Evolutionary conservation across 768 basidiomycete species (phyloP).

Genomic region (Lentinula raphanica): DNA sequence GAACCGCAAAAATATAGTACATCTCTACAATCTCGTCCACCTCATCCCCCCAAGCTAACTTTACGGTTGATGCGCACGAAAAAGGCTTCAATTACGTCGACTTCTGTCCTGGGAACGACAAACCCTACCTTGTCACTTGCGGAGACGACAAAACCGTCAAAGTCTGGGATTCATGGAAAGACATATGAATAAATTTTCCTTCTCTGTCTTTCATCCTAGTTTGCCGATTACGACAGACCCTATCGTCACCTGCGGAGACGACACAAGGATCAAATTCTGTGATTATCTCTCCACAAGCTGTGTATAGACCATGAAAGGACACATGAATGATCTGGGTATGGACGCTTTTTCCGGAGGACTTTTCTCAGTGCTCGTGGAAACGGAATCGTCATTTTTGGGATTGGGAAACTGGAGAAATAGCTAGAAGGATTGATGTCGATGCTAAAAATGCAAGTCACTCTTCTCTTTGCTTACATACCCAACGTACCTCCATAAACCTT

Average conservation of each 20-base stretch:
- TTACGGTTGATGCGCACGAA: conserved; percentile 96
- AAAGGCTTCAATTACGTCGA: conserved; percentile 99
- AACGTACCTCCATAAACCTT: too few species aligned
- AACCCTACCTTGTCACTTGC: conserved; percentile 93
- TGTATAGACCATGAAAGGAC: too few species aligned
- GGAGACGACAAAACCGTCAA: conserved; percentile 98
- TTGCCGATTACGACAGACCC: too few species aligned
- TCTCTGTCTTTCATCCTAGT: conserved; percentile 94
- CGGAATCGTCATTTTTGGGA: conserved; percentile 97
- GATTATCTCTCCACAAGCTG: too few species aligned
- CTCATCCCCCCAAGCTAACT: conserved; percentile 79
- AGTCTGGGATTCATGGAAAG: conserved; percentile 98
- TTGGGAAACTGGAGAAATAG: conserved; percentile 95
- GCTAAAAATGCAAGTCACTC: conserved; percentile 86
- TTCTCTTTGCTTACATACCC: neutral
- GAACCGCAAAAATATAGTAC: conserved; percentile 98
- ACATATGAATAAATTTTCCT: conserved; percentile 96
- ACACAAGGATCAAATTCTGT: too few species aligned
- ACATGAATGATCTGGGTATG: conserved; percentile 75
- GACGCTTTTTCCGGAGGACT: conserved; percentile 86
- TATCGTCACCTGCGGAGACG: too few species aligned
- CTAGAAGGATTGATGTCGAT: conserved; percentile 90
- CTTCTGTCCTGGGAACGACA: conserved; percentile 96
- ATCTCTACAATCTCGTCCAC: conserved; percentile 27
- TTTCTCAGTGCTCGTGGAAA: conserved; percentile 79